Evolutionary conservation across 1,139 yeast genomes (phyloP).

Genomic region (Hansenula sp.): DNA sequence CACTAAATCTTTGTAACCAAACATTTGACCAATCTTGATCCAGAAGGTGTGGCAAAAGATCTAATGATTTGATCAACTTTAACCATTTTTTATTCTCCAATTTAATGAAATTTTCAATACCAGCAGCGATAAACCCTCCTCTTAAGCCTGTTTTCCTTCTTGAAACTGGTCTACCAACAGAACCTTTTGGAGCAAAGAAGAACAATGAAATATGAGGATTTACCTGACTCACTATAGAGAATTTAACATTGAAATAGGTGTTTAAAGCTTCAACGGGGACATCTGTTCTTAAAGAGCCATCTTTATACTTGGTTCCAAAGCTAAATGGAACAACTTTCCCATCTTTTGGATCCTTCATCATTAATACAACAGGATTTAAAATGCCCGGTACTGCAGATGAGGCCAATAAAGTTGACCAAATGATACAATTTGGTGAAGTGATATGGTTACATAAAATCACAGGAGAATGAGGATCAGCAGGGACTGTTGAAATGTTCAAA

Average conservation of each 20-base stretch:
- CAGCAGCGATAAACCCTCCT: slow-evolving; percentile 77
- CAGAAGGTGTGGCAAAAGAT: slow-evolving; percentile 62
- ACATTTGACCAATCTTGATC: slow-evolving; percentile 82
- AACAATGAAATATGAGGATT: slow-evolving; percentile 79
- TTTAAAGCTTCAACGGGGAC: slow-evolving; percentile 71
- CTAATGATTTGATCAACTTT: slow-evolving; percentile 60
- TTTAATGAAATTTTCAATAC: slow-evolving; percentile 65
- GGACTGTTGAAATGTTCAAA: slow-evolving; percentile 72
- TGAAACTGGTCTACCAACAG: slow-evolving; percentile 77
- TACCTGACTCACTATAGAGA: slow-evolving; percentile 75
- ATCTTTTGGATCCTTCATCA: slow-evolving; percentile 56
- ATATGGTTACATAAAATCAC: slow-evolving; percentile 73
- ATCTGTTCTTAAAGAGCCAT: slow-evolving; percentile 53
- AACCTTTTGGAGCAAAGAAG: slow-evolving; percentile 76
- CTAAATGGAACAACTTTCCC: slow-evolving; percentile 60
- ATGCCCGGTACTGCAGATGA: slow-evolving; percentile 85
- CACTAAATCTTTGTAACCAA: slow-evolving; percentile 72
- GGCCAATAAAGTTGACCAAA: slow-evolving; percentile 76
- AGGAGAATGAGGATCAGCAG: slow-evolving; percentile 81
- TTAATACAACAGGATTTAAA: slow-evolving; percentile 74
- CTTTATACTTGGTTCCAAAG: slow-evolving; percentile 73
- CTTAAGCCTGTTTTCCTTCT: slow-evolving; percentile 60
- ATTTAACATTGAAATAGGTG: slow-evolving; percentile 74
- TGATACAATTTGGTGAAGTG: slow-evolving; percentile 78
- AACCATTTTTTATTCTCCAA: slow-evolving; percentile 76